phyloP scores from a whole-genome alignment of 2,329 filamentous ascomycete species.

The Cercospora zeina region DNA sequence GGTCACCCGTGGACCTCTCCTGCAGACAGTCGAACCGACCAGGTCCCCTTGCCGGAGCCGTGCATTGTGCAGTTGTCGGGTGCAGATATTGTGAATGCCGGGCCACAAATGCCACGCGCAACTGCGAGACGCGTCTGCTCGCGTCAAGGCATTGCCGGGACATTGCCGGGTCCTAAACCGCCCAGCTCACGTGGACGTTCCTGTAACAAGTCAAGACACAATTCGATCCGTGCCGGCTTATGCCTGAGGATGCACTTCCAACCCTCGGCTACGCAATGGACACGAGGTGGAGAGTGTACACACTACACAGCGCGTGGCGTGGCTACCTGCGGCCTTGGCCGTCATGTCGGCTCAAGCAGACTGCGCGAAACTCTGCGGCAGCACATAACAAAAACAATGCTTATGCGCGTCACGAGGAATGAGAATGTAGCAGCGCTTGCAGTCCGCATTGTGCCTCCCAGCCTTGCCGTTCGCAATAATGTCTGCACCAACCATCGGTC shows the following conservation, averaged over 20 bases:
- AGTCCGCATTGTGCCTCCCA: background rate
- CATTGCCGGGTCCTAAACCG: background rate
- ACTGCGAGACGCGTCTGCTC: background rate
- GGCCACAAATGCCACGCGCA: background rate
- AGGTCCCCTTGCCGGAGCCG: background rate
- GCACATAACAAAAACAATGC: constrained; percentile 12
- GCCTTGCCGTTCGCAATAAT: constrained; percentile 6
- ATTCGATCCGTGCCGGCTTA: background rate
- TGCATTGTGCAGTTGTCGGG: background rate
- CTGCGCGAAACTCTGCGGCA: background rate
- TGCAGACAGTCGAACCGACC: background rate
- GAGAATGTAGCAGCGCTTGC: constrained; percentile 1
- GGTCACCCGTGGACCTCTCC: background rate
- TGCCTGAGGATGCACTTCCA: background rate
- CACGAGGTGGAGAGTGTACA: background rate
- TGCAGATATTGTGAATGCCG: background rate
- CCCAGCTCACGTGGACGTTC: background rate
- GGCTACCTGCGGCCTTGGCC: constrained; percentile 12
- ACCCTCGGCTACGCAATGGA: background rate
- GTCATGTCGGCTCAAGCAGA: constrained; percentile 7
- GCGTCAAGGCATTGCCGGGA: no score
- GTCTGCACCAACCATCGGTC: constrained; percentile 13
- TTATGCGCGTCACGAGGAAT: background rate
- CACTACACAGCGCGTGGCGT: background rate
- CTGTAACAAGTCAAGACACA: background rate